Conservation (phyloP, 2,329 filamentous ascomycete species). For the Metarhizium humberi region DNA sequence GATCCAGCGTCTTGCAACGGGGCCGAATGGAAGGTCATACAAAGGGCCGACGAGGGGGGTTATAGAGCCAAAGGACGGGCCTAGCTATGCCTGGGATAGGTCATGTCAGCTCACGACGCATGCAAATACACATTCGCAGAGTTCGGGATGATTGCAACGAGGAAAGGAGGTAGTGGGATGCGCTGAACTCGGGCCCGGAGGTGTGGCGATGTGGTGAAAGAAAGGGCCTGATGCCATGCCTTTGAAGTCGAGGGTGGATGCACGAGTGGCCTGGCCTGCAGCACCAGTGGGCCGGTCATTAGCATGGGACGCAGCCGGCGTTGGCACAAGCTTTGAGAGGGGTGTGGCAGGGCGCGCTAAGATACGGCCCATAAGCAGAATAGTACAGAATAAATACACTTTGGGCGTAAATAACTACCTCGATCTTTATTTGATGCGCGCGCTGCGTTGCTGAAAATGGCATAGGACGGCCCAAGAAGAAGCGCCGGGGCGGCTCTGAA, state of each 20-base stretch:
- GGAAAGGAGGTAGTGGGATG: neutral
- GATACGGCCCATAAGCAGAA: too few species aligned
- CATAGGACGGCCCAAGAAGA: too few species aligned
- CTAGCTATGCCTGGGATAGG: conserved; percentile 4
- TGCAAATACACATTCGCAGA: neutral
- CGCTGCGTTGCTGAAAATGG: too few species aligned
- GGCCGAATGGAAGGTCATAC: neutral
- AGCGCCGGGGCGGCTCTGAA: too few species aligned
- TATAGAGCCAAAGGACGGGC: conserved; percentile 2
- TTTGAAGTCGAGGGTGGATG: neutral
- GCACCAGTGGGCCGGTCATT: too few species aligned
- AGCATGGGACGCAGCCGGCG: neutral
- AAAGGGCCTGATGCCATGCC: neutral
- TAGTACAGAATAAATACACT: too few species aligned
- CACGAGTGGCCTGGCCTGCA: too few species aligned
- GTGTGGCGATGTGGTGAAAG: neutral
- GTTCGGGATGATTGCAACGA: neutral
- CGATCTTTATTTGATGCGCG: too few species aligned
- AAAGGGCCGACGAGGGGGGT: neutral
- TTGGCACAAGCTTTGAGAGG: neutral
- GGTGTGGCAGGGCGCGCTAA: too few species aligned
- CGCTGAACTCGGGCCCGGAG: neutral
- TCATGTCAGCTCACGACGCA: conserved; percentile 11
- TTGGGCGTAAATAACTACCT: too few species aligned
- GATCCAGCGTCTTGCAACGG: neutral